Conservation (phyloP, 2,329 filamentous ascomycete species). For the Fusarium mangiferae region DNA sequence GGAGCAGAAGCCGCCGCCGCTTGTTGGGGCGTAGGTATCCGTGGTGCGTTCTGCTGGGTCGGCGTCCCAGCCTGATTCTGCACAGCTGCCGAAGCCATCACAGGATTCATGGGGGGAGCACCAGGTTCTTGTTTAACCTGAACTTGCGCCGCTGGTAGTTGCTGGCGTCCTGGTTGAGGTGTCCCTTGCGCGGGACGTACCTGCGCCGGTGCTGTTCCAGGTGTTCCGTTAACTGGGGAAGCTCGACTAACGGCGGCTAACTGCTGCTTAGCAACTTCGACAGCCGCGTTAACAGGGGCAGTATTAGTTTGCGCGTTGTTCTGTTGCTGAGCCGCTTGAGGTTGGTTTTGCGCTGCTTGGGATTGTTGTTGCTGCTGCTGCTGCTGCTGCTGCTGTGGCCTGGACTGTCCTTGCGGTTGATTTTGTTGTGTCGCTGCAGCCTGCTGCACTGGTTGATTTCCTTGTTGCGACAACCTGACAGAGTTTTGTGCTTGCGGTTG, state of each 20-base stretch:
- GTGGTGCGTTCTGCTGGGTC: conserved; percentile 60
- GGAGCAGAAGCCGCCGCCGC: conserved; percentile 53
- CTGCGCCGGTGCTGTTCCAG: conserved; percentile 40
- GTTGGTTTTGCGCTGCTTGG: conserved; percentile 33
- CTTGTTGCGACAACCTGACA: conserved; percentile 38
- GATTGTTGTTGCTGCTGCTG: conserved; percentile 26
- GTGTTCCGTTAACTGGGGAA: conserved; percentile 45
- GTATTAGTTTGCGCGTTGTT: conserved; percentile 46
- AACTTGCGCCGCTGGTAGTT: conserved; percentile 31
- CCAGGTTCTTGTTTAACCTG: conserved; percentile 50
- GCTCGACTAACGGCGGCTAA: conserved; percentile 44
- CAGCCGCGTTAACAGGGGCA: conserved; percentile 56
- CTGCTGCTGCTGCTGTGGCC: conserved; percentile 20
- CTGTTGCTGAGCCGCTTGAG: conserved; percentile 33
- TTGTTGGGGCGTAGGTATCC: conserved; percentile 64
- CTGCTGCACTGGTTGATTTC: conserved; percentile 31
- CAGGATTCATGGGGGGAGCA: conserved; percentile 61
- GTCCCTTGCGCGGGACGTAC: conserved; percentile 43
- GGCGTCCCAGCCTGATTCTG: conserved; percentile 57
- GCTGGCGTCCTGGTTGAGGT: conserved; percentile 39
- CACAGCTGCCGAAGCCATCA: conserved; percentile 52
- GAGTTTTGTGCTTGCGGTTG: conserved; percentile 12
- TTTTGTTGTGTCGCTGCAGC: conserved; percentile 19
- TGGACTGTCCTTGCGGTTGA: conserved; percentile 32
- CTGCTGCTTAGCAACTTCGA: conserved; percentile 59